Evolutionary conservation across 495 filamentous ascomycete genomes (phyloP).

Genomic region (Hyaloscypha variabilis): DNA sequence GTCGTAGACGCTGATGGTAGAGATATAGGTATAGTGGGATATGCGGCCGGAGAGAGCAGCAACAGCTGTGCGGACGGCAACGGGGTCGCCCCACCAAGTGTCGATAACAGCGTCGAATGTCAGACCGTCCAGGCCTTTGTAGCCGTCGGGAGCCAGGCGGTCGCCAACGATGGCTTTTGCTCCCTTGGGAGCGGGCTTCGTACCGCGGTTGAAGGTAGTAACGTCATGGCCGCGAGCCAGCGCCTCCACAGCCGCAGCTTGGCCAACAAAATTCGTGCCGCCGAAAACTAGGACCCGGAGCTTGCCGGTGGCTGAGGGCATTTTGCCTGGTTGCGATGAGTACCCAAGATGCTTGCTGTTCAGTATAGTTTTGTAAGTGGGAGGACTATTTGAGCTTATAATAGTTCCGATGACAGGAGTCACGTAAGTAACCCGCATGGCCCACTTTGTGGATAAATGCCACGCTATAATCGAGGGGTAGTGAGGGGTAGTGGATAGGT

Average conservation of each 20-base stretch:
- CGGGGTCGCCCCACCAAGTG: constrained; percentile 1
- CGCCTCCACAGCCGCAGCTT: constrained; percentile 4
- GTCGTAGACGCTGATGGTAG: background rate
- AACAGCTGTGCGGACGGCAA: constrained; percentile 8
- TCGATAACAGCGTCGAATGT: constrained; percentile 4
- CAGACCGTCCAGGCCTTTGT: constrained; percentile 12
- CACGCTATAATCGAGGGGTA: too few relatives aligned
- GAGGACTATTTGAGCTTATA: too few relatives aligned
- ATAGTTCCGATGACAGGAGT: too few relatives aligned
- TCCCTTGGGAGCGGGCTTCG: background rate
- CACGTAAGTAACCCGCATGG: too few relatives aligned
- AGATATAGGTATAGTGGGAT: constrained; percentile 11
- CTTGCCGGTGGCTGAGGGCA: too few relatives aligned
- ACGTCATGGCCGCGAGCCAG: constrained; percentile 5
- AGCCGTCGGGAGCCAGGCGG: constrained; percentile 10
- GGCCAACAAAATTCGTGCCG: constrained; percentile 14
- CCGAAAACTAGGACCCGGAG: too few relatives aligned
- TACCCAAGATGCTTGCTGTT: too few relatives aligned
- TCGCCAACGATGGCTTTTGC: constrained; percentile 10
- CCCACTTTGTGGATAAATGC: too few relatives aligned
- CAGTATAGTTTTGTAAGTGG: too few relatives aligned
- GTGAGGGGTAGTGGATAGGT: too few relatives aligned
- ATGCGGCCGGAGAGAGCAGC: constrained; percentile 4
- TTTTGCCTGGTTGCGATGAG: too few relatives aligned
- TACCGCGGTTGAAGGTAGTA: constrained; percentile 8